A percentile compares a stretch with the other conserved stretches of the same genome.
These are phyloP conservation scores for Penicillium cinerascens DNA, from an alignment of 495 filamentous ascomycete species.

Conservation along the genomic window DNA sequence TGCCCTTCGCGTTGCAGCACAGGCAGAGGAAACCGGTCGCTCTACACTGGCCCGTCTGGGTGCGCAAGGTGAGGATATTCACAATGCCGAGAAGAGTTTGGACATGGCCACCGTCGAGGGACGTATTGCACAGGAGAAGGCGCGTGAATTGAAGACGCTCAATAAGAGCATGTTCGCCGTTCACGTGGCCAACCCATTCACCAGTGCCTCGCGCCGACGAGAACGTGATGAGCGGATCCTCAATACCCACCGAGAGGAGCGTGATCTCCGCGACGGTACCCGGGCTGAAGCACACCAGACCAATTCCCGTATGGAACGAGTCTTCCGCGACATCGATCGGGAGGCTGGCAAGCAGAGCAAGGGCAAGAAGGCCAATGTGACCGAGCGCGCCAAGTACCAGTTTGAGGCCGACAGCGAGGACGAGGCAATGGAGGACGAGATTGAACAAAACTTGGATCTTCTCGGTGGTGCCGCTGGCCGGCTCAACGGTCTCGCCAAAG, in stretches of 20 bases:
- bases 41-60: constrained; percentile 67
- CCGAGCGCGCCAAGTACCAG: constrained; percentile 71
- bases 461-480: constrained; percentile 56
- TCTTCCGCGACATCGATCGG: constrained; percentile 51
- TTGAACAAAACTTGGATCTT: constrained; percentile 61
- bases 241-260: constrained; percentile 60
- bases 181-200: constrained; percentile 72
- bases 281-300: constrained; percentile 59
- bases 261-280: constrained; percentile 64
- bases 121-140: constrained; percentile 68
- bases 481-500: constrained; percentile 64
- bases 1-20: constrained; percentile 59
- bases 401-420: constrained; percentile 76
- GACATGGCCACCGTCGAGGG: constrained; percentile 67
- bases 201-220: constrained; percentile 50
- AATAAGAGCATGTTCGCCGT: constrained; percentile 84
- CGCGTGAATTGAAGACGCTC: constrained; percentile 68
- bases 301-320: constrained; percentile 57
- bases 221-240: constrained; percentile 60
- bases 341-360: constrained; percentile 35
- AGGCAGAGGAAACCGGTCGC: constrained; percentile 69
- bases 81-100: constrained; percentile 73
- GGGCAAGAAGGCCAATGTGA: constrained; percentile 50
- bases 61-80: constrained; percentile 69
- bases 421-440: constrained; percentile 71